Conservation (phyloP, 306 rosid species). For the Myrica gale region DNA sequence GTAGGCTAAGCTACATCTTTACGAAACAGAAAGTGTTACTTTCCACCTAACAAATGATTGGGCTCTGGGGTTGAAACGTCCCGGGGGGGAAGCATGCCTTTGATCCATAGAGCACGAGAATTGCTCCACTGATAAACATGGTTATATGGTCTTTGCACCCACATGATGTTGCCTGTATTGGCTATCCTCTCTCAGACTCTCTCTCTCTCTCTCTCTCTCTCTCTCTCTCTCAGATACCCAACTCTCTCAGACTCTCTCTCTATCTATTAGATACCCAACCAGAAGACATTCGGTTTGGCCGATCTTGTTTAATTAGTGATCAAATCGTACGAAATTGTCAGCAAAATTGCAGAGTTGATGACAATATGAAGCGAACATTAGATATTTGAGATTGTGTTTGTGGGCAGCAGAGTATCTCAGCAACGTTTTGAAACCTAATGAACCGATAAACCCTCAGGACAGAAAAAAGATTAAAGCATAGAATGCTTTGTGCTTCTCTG, state of each 20-base stretch:
- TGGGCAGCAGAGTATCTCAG: neutral
- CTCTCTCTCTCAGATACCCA: no score
- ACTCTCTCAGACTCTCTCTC: no score
- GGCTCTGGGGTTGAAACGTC: neutral
- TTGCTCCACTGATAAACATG: conserved; percentile 12
- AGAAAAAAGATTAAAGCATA: neutral
- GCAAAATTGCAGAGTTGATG: neutral
- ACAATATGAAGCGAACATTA: neutral
- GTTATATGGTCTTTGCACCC: conserved; percentile 22
- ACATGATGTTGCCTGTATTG: conserved; percentile 23
- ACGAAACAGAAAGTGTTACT: conserved; percentile 2
- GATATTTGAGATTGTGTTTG: conserved; percentile 4
- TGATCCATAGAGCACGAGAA: conserved; percentile 12
- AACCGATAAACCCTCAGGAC: neutral
- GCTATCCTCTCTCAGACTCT: neutral
- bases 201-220: no score
- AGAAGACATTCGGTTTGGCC: conserved; percentile 4
- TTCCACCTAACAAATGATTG: neutral
- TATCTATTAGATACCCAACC: neutral
- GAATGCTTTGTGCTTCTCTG: neutral
- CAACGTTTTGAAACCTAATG: neutral
- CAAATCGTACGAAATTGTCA: conserved; percentile 8
- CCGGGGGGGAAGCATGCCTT: conserved; percentile 12
- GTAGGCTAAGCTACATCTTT: neutral
- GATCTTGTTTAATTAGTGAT: conserved; percentile 1